Evolutionary conservation across 257 asterid species (phyloP), one percentile per base, ranked within the genome.

Genomic region (Paulownia fortunei): DNA sequence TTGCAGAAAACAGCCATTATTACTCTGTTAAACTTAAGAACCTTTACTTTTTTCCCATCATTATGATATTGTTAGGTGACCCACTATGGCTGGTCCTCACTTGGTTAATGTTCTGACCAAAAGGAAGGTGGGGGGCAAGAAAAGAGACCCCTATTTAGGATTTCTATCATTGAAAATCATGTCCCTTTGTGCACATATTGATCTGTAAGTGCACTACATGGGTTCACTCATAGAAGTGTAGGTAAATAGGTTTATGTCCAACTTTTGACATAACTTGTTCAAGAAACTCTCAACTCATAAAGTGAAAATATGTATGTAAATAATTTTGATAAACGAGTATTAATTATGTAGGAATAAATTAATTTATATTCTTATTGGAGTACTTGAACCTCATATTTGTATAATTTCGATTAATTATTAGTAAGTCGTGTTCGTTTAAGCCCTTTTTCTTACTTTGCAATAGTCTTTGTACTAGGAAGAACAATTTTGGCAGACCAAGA

Each of bases 51-150:
- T 46, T 26, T 30, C 8, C 47, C 51, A n/a, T 63, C 32, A 62
- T 76, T 49, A 78, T 59, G 78, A 19, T 11, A 69, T 47, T 36
- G 78, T 78, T 78, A 60, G 78, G 82, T 70, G 78, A 71, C 73
- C 78, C 78, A 62, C 73, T 44, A 18, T 46, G 55, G n/a, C 49
- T n/a, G n/a, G 10, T n/a, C 51, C 32, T 76, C 69, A 66, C 59
- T 76, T 76, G 36, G 51, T 39, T 66, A 39, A 24, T 65, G 67
- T 54, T 62, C 79, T 62, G 79, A 74, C 79, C 63, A 46, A 24
- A 69, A n/a, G 19, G 21, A 21, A 34, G 3, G 13, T 32, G 36
- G 41, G 27, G 26, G 52, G 15, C 15, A 9, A 64, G 18, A 32
- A 67, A 32, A 62, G 36, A 26, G 54, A 13, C 34, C 65, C 13